phyloP scores from a whole-genome alignment of 164 flowering plant genomes.

The Platanus orientalis region DNA sequence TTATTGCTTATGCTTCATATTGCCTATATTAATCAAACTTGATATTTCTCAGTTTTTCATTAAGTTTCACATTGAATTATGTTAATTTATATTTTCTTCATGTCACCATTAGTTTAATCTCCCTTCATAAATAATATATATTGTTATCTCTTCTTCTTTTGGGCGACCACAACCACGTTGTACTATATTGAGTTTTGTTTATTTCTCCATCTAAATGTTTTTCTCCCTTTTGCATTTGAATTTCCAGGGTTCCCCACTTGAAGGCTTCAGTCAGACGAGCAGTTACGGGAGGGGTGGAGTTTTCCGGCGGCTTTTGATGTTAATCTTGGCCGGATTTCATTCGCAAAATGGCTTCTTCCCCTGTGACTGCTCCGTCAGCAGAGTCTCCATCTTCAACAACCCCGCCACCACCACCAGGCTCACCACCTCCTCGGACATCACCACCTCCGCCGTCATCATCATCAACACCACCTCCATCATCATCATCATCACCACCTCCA shows the following conservation, averaged over 20 bases:
- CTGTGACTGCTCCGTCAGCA: conserved; percentile 25
- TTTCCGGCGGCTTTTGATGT: conserved; percentile 7
- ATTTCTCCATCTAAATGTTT: no score
- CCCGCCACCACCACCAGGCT: conserved; percentile 14
- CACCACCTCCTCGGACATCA: conserved; percentile 6
- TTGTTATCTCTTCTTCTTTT: no score
- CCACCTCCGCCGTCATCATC: conserved; percentile 7
- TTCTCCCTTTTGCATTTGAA: no score
- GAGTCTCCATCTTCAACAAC: conserved; percentile 16
- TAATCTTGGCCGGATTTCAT: neutral
- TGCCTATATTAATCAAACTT: no score
- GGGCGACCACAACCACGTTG: no score
- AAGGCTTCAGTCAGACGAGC: conserved; percentile 4
- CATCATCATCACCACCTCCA: conserved; percentile 7
- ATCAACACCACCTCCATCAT: conserved; percentile 6
- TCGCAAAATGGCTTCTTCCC: conserved; percentile 23
- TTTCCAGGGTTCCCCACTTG: neutral
- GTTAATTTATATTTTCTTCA: no score
- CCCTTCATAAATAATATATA: no score
- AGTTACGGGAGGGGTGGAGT: conserved; percentile 9
- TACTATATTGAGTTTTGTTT: no score
- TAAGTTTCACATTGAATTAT: no score
- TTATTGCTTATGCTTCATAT: no score
- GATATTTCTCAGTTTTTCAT: no score
- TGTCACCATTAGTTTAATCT: no score